These are phyloP conservation scores for Chlorella ohadii DNA, from an alignment of 139 green algal genomes.

Conservation along the genomic window DNA sequence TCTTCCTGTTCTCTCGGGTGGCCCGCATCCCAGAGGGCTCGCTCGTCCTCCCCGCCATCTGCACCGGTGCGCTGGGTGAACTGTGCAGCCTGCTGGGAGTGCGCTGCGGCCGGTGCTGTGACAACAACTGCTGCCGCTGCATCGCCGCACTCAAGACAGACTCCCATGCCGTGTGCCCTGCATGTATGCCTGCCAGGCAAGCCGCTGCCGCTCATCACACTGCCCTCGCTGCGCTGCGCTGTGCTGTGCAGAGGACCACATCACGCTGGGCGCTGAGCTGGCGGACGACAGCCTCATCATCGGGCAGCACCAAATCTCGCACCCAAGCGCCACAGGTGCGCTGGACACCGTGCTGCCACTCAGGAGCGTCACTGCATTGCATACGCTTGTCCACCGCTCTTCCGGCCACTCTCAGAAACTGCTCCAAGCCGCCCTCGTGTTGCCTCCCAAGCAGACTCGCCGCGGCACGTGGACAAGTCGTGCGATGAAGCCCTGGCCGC, in stretches of 20 bases:
- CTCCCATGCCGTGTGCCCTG: too few relatives aligned
- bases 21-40: slow-evolving; percentile 73
- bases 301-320: slow-evolving; percentile 97
- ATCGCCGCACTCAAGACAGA: too few relatives aligned
- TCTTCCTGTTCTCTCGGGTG: slow-evolving; percentile 95
- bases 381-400: too few relatives aligned
- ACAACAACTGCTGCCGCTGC: too few relatives aligned
- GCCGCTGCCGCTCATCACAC: too few relatives aligned
- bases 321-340: slow-evolving; percentile 68
- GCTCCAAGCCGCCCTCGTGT: too few relatives aligned
- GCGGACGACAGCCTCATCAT: slow-evolving; percentile 88
- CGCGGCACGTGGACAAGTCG: slow-evolving; percentile 67
- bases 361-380: too few relatives aligned
- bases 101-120: too few relatives aligned
- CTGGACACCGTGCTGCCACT: too few relatives aligned
- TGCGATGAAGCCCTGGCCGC: slow-evolving; percentile 70
- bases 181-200: too few relatives aligned
- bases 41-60: slow-evolving; percentile 91
- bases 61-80: slow-evolving; percentile 53
- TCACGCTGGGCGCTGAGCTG: slow-evolving; percentile 96
- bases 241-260: slow-evolving; percentile 76
- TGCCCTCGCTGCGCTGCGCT: neutral
- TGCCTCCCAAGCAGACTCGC: neutral
- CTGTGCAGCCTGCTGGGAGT: neutral
- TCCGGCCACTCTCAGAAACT: too few relatives aligned